These are phyloP conservation scores for Venturia effusa DNA, from an alignment of 2,329 filamentous ascomycete genomes.

Conservation along the genomic window DNA sequence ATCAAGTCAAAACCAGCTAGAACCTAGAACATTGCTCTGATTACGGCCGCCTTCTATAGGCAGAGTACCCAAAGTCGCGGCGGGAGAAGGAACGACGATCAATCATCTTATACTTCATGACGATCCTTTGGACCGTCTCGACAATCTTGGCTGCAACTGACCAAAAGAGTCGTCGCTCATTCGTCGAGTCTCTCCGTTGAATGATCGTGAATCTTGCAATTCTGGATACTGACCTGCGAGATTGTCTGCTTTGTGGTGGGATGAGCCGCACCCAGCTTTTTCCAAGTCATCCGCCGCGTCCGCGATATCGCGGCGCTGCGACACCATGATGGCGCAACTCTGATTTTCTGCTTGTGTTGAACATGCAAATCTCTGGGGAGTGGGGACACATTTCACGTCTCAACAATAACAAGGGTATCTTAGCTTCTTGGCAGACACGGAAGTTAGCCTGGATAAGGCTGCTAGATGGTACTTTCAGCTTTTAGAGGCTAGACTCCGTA, in stretches of 20 bases:
- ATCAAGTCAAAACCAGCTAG: not conserved
- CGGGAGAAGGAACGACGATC: not conserved
- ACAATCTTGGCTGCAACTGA: not conserved
- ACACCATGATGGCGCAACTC: not conserved
- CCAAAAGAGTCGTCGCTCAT: not conserved
- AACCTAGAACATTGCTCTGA: not conserved
- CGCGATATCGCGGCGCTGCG: not conserved
- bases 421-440: too few species aligned
- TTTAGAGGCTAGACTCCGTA: too few species aligned
- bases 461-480: too few species aligned
- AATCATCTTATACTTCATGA: not conserved
- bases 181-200: not conserved
- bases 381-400: not conserved
- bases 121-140: not conserved
- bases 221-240: not conserved
- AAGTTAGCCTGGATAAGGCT: too few species aligned
- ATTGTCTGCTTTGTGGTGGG: not conserved
- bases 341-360: not conserved
- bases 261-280: not conserved
- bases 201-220: not conserved
- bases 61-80: not conserved
- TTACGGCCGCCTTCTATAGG: not conserved
- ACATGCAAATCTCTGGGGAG: too few species aligned
- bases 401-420: too few species aligned
- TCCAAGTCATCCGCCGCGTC: not conserved